phyloP scores from a whole-genome alignment of 352 stramenopile genomes.

The Vaucheria bursata region DNA sequence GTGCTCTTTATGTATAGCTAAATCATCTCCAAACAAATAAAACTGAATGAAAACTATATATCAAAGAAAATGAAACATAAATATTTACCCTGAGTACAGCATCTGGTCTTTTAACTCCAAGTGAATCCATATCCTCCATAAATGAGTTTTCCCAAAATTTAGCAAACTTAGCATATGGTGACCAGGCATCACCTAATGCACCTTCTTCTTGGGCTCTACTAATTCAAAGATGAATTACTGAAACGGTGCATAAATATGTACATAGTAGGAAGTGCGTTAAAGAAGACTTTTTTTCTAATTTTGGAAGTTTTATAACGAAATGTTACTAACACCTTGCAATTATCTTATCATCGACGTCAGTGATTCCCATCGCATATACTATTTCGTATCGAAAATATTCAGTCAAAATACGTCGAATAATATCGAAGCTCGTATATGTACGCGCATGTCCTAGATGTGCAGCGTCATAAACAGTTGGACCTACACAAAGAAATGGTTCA shows the following conservation, averaged over 20 bases:
- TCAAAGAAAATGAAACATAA: neutral
- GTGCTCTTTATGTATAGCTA: no score
- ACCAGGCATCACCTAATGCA: constrained; percentile 15
- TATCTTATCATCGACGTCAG: constrained; percentile 93
- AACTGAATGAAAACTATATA: no score
- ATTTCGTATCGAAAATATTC: constrained; percentile 72
- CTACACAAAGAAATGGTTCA: constrained; percentile 26
- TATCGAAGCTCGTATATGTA: constrained; percentile 86
- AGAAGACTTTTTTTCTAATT: no score
- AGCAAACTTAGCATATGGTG: constrained; percentile 18
- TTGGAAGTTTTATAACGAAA: no score
- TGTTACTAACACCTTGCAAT: constrained; percentile 54
- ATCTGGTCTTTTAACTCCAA: constrained; percentile 39
- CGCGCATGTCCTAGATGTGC: constrained; percentile 75
- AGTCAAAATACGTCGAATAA: constrained; percentile 79
- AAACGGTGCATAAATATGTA: no score
- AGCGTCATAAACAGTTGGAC: constrained; percentile 85
- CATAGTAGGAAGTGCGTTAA: no score
- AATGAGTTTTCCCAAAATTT: constrained; percentile 37
- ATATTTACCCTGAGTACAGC: constrained; percentile 57
- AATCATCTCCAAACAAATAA: no score
- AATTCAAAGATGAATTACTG: no score
- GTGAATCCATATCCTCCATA: constrained; percentile 40
- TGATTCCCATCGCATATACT: constrained; percentile 85
- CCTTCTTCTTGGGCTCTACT: constrained; percentile 3